Evolutionary conservation across 2,329 filamentous ascomycete genomes (phyloP), one percentile per base, ranked within the genome.

Genomic region (Myrmaecium sp.): DNA sequence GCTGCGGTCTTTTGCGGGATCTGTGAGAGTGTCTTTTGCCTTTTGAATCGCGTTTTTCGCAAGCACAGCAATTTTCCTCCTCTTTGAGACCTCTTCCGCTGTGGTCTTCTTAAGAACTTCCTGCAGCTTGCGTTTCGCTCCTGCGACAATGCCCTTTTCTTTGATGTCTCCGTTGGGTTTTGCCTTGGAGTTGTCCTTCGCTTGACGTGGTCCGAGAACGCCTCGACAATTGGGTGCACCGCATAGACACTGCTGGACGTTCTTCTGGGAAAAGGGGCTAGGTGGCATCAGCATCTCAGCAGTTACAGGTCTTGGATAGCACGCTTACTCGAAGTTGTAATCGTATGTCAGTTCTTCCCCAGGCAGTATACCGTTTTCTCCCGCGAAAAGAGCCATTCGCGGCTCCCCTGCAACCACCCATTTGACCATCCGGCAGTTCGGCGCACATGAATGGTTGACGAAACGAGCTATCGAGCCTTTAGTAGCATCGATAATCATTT

Each of bases 401-500:
- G 86, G 86, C 49, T 92, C 83, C 15, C 84, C 84, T 25, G 74
- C 74, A 29, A 98, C 89, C 34, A 84, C 86, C 82, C 83, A 93
- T 51, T 94, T 95, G 43, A 92, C 82, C 84, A 98, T 95, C 35
- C 78, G 72, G 54, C 86, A 95, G 47, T 98, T 98, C 3, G 89
- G 89, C 30, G 80, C 76, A 55, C 89, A 98, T 11, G 83, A 93
- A 51, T 98, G 89, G 48, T 98, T 98, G 49, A 98, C 84, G 51
- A 98, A 98, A 30, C 89, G 78, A 43, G 89, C 86, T 52, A 95
- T 92, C 37, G 81, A 92, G 42, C 89, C 89, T 30, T 81, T 82
- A 15, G 84, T 94, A 17, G 86, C 89, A 57, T 98, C 89, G 37
- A 98, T 92, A 42, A 95, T 92, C 73, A 95, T 89, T 52, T 91